These are phyloP conservation scores for Rhodotorula sp. DNA, from an alignment of 1,284 basidiomycete genomes.

Conservation along the genomic window DNA sequence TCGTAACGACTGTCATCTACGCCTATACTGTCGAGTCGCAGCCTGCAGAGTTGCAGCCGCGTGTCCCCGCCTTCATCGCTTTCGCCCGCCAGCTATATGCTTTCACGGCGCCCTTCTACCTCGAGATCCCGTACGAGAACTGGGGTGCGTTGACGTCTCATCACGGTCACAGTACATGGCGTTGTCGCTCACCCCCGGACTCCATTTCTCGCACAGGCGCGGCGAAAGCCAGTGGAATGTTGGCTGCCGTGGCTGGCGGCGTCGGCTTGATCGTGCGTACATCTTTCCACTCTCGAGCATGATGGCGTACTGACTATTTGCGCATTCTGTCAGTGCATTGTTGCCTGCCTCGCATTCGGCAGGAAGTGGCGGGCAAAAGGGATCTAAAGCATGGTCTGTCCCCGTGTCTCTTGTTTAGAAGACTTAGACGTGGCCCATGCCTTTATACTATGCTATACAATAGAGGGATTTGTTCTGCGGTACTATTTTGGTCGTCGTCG, in stretches of 20 bases:
- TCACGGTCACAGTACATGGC: not conserved
- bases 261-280: constrained; percentile 9
- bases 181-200: not conserved
- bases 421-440: not conserved
- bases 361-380: constrained; percentile 10
- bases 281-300: not conserved
- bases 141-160: not conserved
- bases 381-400: not conserved
- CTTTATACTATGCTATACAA: not conserved
- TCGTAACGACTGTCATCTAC: constrained; percentile 33
- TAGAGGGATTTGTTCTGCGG: no score
- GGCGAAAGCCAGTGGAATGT: constrained; percentile 21
- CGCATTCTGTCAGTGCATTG: not conserved
- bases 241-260: constrained; percentile 16
- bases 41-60: not conserved
- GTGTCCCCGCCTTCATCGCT: constrained; percentile 26
- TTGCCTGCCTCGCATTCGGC: not conserved
- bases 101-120: constrained; percentile 37
- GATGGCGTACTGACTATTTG: no score
- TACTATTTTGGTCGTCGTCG: no score
- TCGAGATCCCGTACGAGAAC: constrained; percentile 24
- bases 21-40: constrained; percentile 29
- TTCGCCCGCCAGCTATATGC: constrained; percentile 26
- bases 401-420: not conserved
- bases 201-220: constrained; percentile 6